Percentiles rank a stretch among this genome's conserved stretches.
These are phyloP conservation scores for Neurospora sp. DNA, from an alignment of 495 filamentous ascomycete species.

Conservation along the genomic window DNA sequence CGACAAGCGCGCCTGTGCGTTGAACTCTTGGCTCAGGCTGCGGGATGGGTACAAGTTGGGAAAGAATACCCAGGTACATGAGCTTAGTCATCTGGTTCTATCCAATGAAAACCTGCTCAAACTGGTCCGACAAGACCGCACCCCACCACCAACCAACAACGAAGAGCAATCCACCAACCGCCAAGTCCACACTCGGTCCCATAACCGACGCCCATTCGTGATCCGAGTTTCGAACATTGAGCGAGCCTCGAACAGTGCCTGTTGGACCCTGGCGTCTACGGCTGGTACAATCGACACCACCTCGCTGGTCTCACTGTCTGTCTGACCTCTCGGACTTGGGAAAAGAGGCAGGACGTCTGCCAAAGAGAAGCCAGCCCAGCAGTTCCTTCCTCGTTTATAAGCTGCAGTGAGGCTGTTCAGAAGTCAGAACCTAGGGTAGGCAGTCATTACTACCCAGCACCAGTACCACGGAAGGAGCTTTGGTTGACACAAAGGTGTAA, in stretches of 20 bases:
- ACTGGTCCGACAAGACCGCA: conserved; percentile 23
- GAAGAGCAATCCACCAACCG: conserved; percentile 10
- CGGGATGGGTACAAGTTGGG: not conserved
- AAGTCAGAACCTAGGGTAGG: not conserved
- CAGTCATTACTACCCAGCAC: not conserved
- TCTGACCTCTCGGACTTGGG: not conserved
- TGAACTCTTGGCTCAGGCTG: not conserved
- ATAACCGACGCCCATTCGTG: not conserved
- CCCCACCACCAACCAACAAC: conserved; percentile 18
- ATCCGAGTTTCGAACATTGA: not conserved
- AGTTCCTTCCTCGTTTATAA: not conserved
- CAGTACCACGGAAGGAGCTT: not conserved
- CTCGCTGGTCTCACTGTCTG: not conserved
- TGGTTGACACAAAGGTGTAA: not conserved
- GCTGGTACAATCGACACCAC: not conserved
- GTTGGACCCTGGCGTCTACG: not conserved
- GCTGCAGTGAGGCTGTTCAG: not conserved
- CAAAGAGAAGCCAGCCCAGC: not conserved
- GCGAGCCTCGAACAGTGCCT: not conserved
- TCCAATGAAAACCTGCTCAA: conserved; percentile 48
- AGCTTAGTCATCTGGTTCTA: conserved; percentile 7
- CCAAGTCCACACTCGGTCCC: not conserved
- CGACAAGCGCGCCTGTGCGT: not conserved
- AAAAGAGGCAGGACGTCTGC: not conserved
- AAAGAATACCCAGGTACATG: not conserved